Evolutionary conservation across 371 early-diverging fungal genomes (phyloP).

Genomic region (Mucor lusitanicus): DNA sequence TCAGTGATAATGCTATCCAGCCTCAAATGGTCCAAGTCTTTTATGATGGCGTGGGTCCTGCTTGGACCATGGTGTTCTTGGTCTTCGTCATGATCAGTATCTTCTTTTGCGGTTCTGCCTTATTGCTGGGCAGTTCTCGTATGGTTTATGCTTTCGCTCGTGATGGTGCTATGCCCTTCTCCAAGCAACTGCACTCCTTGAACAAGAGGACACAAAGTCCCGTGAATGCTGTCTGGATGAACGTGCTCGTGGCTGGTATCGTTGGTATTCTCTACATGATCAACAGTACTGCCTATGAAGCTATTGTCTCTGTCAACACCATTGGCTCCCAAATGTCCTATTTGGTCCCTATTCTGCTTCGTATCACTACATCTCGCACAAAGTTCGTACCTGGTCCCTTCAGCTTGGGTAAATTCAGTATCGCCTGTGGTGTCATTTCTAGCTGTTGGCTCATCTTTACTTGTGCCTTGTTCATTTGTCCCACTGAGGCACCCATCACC

Average conservation of each 20-base stretch:
- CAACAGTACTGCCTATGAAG: slow-evolving; percentile 38
- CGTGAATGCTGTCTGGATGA: slow-evolving; percentile 51
- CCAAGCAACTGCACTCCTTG: slow-evolving; percentile 36
- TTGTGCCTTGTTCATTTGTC: slow-evolving; percentile 48
- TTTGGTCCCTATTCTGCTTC: slow-evolving; percentile 52
- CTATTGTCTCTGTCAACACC: slow-evolving; percentile 50
- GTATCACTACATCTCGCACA: slow-evolving; percentile 42
- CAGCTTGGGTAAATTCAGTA: slow-evolving; percentile 43
- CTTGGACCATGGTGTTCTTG: slow-evolving; percentile 59
- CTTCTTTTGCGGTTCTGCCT: slow-evolving; percentile 60
- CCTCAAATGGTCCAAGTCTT: slow-evolving; percentile 64
- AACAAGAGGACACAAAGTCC: slow-evolving; percentile 41
- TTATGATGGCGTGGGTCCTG: slow-evolving; percentile 60
- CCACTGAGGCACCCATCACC: slow-evolving; percentile 39
- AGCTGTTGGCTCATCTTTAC: slow-evolving; percentile 46
- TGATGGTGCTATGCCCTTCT: slow-evolving; percentile 64
- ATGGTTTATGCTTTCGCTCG: slow-evolving; percentile 80
- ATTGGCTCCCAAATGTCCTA: slow-evolving; percentile 53
- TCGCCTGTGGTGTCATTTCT: slow-evolving; percentile 38
- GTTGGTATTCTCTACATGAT: slow-evolving; percentile 38
- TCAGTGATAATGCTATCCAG: slow-evolving; percentile 47
- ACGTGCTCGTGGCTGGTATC: slow-evolving; percentile 37
- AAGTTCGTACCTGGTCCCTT: slow-evolving; percentile 41
- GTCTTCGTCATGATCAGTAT: slow-evolving; percentile 56
- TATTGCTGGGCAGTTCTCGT: slow-evolving; percentile 61